Base-by-base conservation (phyloP, 1,139 yeast genomes). In the Taiozyma sp. region DNA sequence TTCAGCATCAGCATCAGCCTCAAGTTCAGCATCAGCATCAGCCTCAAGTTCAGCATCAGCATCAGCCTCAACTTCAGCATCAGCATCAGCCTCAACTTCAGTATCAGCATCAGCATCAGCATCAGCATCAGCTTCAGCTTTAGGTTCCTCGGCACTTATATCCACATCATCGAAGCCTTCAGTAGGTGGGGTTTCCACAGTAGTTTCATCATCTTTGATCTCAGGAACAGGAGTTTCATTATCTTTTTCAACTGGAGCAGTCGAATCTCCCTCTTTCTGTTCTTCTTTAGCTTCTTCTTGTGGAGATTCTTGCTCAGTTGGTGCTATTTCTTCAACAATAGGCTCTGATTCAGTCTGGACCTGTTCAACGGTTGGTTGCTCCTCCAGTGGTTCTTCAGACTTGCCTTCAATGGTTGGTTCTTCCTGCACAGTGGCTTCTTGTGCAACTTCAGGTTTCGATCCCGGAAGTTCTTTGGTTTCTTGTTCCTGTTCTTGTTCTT, bases 401-500 rank as follows among this genome's bases (percentile, higher is more conserved):
- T 45, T 47, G 7, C 1, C 8, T 19, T 37, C 41, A 37, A 37
- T 37, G 14, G 22, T 37, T 37, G 41, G 41, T 19, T 37, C 50
- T 29, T 46, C 50, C 6, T 9, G 26, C 9, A 29, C n/a, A 16
- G 14, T 34, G 11, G 28, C 32, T 6, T 43, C 19, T 30, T 19
- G 21, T 1, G 6, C 14, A 16, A 3, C n/a, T 32, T 43, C 40
- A 32, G 45, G 28, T 16, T 43, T 26, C 2, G 40, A 52, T 43
- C 24, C 39, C 34, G 21, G 32, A 28, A 28, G n/a, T 3, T 11
- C 57, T 52, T 59, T 55, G 54, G 58, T 57, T 59, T 62, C 58
- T 59, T 35, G 30, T 59, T 62, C 58, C 58, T 35, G 30, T 30
- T 30, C 13, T 28, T 8, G 30, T 28, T 28, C 30, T 28, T 28